Percentiles rank a stretch among this genome's conserved stretches.
Evolutionary conservation across 345 rosid genomes (phyloP).

Genomic region (Corchorus capsularis): DNA sequence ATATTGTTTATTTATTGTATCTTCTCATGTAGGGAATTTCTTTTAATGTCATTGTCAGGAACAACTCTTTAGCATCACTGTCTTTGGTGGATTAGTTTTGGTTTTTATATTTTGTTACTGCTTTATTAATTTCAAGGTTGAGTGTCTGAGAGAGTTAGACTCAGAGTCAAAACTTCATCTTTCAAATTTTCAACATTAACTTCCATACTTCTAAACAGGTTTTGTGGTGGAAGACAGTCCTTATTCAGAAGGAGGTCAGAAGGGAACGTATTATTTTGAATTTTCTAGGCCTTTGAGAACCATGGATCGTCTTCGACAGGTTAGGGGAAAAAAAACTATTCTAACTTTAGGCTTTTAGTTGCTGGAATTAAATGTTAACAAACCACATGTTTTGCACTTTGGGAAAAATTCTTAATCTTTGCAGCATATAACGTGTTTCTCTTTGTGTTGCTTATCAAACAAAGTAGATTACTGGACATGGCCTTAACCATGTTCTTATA

Average conservation of each 20-base stretch:
- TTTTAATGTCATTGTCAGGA: neutral
- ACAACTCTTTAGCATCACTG: neutral
- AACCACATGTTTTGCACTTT: neutral
- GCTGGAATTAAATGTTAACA: neutral
- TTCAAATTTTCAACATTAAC: constrained; percentile 4
- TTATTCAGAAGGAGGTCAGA: constrained; percentile 59
- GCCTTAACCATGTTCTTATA: constrained; percentile 12
- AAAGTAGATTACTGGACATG: neutral
- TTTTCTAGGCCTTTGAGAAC: constrained; percentile 93
- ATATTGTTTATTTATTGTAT: neutral
- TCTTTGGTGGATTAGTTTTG: neutral
- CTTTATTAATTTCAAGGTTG: neutral
- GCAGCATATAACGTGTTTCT: neutral
- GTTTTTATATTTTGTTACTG: neutral
- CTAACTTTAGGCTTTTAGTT: constrained; percentile 20
- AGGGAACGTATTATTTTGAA: constrained; percentile 85
- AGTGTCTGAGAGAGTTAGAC: neutral
- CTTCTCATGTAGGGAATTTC: neutral
- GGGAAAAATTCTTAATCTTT: neutral
- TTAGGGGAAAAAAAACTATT: constrained; percentile 35
- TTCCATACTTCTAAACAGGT: constrained; percentile 40
- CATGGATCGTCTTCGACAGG: constrained; percentile 92
- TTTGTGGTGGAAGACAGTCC: constrained; percentile 91
- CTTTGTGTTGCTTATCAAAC: constrained; percentile 6
- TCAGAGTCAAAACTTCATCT: neutral